Conservation (phyloP, 1,139 yeast genomes). For the Yamadazyma triangularis region DNA sequence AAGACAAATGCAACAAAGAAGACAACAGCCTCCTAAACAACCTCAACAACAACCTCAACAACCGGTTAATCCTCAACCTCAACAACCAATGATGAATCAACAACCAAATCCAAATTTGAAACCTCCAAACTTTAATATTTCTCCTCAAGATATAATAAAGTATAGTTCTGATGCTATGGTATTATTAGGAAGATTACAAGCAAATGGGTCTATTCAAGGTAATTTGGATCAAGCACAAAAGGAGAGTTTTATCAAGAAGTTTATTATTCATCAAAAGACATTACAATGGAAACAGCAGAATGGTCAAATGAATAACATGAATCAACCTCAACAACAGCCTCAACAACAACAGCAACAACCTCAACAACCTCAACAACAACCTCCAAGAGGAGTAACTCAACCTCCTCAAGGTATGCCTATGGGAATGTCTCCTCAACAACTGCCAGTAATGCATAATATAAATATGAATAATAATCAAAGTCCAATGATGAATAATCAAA, state of each 20-base stretch:
- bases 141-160: slow-evolving; percentile 39
- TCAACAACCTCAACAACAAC: slow-evolving; percentile 5
- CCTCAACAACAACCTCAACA: slow-evolving; percentile 4
- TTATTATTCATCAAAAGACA: slow-evolving; percentile 38
- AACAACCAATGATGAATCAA: slow-evolving; percentile 7
- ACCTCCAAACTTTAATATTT: slow-evolving; percentile 36
- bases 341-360: slow-evolving; percentile 11
- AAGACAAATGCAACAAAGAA: slow-evolving; percentile 4
- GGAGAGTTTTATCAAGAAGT: slow-evolving; percentile 38
- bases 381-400: slow-evolving; percentile 8
- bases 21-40: slow-evolving; percentile 2
- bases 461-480: slow-evolving; percentile 8
- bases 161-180: slow-evolving; percentile 41
- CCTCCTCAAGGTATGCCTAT: slow-evolving; percentile 4
- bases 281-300: slow-evolving; percentile 39
- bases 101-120: slow-evolving; percentile 14
- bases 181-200: slow-evolving; percentile 33
- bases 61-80: slow-evolving; percentile 6
- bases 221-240: slow-evolving; percentile 29
- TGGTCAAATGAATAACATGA: slow-evolving; percentile 14
- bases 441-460: slow-evolving; percentile 13
- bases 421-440: slow-evolving; percentile 14
- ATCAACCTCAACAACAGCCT: slow-evolving; percentile 3
- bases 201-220: slow-evolving; percentile 32
- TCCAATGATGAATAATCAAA: slow-evolving; percentile 12